phyloP scores from a whole-genome alignment of 2,329 filamentous ascomycete species.

The Ascochyta pisi region DNA sequence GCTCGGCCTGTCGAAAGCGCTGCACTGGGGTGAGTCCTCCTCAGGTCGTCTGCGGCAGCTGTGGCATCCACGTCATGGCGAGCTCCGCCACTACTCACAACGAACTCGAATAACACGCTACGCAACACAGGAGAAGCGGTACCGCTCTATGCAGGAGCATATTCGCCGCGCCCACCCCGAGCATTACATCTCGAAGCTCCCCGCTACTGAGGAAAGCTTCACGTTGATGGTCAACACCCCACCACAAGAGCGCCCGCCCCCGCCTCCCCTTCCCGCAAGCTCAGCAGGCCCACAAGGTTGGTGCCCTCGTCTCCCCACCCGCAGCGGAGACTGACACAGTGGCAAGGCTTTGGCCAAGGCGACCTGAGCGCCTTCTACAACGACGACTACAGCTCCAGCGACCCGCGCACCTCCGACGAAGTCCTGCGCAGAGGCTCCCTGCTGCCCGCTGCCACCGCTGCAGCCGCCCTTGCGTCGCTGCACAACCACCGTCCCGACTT shows the following conservation, averaged over 20 bases:
- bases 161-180: constrained; percentile 96
- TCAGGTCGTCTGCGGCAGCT: constrained; percentile 15
- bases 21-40: constrained; percentile 88
- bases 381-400: constrained; percentile 70
- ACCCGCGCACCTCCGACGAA: constrained; percentile 74
- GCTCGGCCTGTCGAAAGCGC: constrained; percentile 94
- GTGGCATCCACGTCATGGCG: constrained; percentile 29
- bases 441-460: constrained; percentile 76
- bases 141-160: constrained; percentile 99
- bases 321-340: constrained; percentile 45
- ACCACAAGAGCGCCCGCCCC: constrained; percentile 72
- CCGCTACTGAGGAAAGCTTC: constrained; percentile 96
- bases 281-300: constrained; percentile 45
- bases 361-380: constrained; percentile 72
- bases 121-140: constrained; percentile 79
- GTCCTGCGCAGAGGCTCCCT: constrained; percentile 68
- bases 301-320: constrained; percentile 37
- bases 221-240: constrained; percentile 93
- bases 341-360: constrained; percentile 56
- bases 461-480: constrained; percentile 85
- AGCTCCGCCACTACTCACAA: constrained; percentile 17
- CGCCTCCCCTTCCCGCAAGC: constrained; percentile 54
- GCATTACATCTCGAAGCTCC: constrained; percentile 96
- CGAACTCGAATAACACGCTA: constrained; percentile 42
- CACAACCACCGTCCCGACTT: constrained; percentile 78